Conservation (phyloP, 148 eudicot genomes). For the Nepenthes gracilis region DNA sequence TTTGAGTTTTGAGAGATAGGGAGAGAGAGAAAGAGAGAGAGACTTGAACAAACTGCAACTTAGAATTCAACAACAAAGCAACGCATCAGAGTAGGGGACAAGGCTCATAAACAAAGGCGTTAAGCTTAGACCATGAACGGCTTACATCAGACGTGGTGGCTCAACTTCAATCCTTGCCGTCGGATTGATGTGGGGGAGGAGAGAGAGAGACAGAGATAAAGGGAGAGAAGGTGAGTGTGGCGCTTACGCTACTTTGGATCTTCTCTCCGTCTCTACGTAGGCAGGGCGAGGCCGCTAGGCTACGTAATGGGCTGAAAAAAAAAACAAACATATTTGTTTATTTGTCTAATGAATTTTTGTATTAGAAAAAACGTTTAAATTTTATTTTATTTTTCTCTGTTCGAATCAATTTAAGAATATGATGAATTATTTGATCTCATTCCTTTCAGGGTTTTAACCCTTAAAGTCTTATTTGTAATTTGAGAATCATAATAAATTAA, state of each 20-base stretch:
- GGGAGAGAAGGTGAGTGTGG: conserved; percentile 29
- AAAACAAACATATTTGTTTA: too few relatives aligned
- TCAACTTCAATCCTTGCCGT: conserved; percentile 19
- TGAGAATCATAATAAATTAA: too few relatives aligned
- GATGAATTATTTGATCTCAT: too few relatives aligned
- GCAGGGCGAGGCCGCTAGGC: conserved; percentile 10
- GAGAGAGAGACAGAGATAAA: neutral
- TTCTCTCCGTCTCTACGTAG: conserved; percentile 33
- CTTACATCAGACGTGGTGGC: conserved; percentile 33
- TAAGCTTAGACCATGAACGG: conserved; percentile 10
- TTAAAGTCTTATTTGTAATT: too few relatives aligned
- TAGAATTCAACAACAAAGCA: conserved; percentile 67
- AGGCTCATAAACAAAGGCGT: conserved; percentile 9
- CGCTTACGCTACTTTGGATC: conserved; percentile 55
- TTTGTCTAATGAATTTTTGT: too few relatives aligned
- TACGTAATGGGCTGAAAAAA: neutral
- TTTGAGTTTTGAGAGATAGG: neutral
- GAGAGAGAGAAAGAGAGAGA: conserved; percentile 13
- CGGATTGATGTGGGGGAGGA: conserved; percentile 15
- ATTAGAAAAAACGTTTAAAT: too few relatives aligned
- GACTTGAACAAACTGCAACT: conserved; percentile 69
- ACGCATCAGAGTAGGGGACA: conserved; percentile 20
- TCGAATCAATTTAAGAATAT: too few relatives aligned
- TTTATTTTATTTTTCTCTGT: too few relatives aligned
- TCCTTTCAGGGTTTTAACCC: too few relatives aligned